Conservation (phyloP, 495 filamentous ascomycete species). For the Trichoderma virens region DNA sequence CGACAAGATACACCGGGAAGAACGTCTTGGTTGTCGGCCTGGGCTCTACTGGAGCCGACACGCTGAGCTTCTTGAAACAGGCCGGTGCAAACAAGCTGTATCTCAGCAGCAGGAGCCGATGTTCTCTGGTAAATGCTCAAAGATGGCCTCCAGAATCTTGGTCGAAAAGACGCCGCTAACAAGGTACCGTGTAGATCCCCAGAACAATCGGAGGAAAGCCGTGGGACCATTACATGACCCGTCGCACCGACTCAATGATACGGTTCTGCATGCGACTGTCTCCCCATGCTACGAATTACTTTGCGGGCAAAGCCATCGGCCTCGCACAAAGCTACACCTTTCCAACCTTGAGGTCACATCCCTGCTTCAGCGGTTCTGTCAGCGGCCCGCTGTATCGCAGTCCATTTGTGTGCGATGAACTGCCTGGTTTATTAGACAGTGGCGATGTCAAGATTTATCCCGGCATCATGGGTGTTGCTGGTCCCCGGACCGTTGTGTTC, state of each 20-base stretch:
- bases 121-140: slow-evolving; percentile 9
- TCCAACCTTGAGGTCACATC: slow-evolving; percentile 10
- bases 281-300: not conserved
- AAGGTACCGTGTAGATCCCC: not conserved
- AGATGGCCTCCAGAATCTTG: no score
- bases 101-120: slow-evolving; percentile 12
- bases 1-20: slow-evolving; percentile 13
- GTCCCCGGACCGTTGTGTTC: slow-evolving; percentile 23
- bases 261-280: not conserved
- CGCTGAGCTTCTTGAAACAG: slow-evolving; percentile 12
- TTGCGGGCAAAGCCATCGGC: slow-evolving; percentile 10
- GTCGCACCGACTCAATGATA: not conserved
- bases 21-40: slow-evolving; percentile 19
- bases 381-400: slow-evolving; percentile 5
- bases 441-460: slow-evolving; percentile 12
- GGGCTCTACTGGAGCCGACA: slow-evolving; percentile 19
- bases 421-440: slow-evolving; percentile 1
- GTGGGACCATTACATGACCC: slow-evolving; percentile 3
- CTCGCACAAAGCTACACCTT: slow-evolving; percentile 4
- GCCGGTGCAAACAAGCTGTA: slow-evolving; percentile 10
- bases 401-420: slow-evolving; percentile 4
- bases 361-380: slow-evolving; percentile 13
- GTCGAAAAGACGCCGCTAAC: not conserved
- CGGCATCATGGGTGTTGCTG: slow-evolving; percentile 18
- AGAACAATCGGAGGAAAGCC: not conserved